Base-by-base conservation (phyloP, 148 eudicot genomes). In the Silene uniflora region DNA sequence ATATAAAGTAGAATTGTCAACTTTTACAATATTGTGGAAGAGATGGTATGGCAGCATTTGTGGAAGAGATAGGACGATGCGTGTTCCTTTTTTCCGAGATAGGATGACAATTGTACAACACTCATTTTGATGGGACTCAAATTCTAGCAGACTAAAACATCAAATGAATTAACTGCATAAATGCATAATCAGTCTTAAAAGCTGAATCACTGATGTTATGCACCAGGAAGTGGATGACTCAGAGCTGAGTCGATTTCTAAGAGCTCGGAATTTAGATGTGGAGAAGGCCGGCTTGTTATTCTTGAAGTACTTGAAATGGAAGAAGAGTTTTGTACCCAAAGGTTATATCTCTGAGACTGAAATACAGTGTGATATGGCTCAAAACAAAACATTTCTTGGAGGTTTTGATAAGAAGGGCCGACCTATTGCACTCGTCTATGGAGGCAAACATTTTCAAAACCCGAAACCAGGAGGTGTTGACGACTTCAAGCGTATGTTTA, bases 381-480 rank as follows among this genome's bases (percentile, higher is more conserved):
- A 91, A 6, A 89, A 89, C 62, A 91, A 91, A 73, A 24, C 87
- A 79, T 91, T 94, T 72, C 58, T 78, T 44, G 91, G 87, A 66
- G 98, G 98, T 13, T 11, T 7, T 9, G 97, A 94, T 62, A 91
- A 85, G 75, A 67, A 77, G n/a, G 97, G 93, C 3, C 87, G 91
- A 5, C 97, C 93, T 6, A 82, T 91, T 32, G n/a, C 80, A 1
- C 76, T 91, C 22, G 80, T 76, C 22, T 80, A 85, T 17, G 91
- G 87, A 22, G 77, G 83, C 18, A 78, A 85, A 61, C 98, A 94
- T 83, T 79, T 83, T 59, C 85, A 78, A 5, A 80, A 77, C 72
- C 83, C 85, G 0, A 74, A 82, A 49, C 54, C 72, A 52, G 98
- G 93, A 16, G 91, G 96, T 67, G 67, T 85, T 5, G 97, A 91